Evolutionary conservation across 225 moss, liverwort and hornwort species (phyloP), one percentile per base, ranked within the genome.

Genomic region (Thuidium tamariscinum): DNA sequence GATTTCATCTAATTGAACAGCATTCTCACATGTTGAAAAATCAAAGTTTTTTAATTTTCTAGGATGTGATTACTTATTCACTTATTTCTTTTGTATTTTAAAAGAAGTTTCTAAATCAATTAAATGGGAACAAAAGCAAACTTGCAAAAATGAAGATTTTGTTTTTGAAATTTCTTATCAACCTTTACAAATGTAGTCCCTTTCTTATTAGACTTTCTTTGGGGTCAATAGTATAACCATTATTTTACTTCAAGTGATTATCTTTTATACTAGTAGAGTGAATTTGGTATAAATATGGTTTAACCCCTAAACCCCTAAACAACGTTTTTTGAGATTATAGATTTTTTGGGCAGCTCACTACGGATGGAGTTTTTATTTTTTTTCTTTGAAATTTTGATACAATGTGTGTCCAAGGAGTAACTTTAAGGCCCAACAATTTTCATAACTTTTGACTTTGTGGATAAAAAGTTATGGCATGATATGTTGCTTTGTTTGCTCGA

Each of bases 151-250:
- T 36, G 5, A 37, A 22, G 22, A 37, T 37, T 37, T 66, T 5
- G 9, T 20, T 39, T 26, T 8, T 25, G 2, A 26, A 69, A 41
- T 69, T n/a, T n/a, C 69, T 13, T 14, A 41, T 69, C 4, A 41
- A 25, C 0, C 25, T 14, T 14, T 41, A 69, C 39, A 69, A 69
- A 0, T 69, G 3, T 5, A 26, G 0, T 41, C 25, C 8, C 2
- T 3, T 25, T 41, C 1, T 25, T 41, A 41, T 23, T 25, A 13
- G 4, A 41, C 4, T 41, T 14, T 41, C 10, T 11, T 12, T 7
- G 3, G 10, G 2, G 2, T 11, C 0, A 13, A 37, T 1, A 37
- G 22, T 22, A 10, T 10, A 37, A 22, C 4, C 7, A 22, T 37
- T 22, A 4, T 12, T 67, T 22, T 12, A 64, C 18, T 22, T 66